Evolutionary conservation across 257 asterid genomes (phyloP).

Genomic region (Petrea volubilis): DNA sequence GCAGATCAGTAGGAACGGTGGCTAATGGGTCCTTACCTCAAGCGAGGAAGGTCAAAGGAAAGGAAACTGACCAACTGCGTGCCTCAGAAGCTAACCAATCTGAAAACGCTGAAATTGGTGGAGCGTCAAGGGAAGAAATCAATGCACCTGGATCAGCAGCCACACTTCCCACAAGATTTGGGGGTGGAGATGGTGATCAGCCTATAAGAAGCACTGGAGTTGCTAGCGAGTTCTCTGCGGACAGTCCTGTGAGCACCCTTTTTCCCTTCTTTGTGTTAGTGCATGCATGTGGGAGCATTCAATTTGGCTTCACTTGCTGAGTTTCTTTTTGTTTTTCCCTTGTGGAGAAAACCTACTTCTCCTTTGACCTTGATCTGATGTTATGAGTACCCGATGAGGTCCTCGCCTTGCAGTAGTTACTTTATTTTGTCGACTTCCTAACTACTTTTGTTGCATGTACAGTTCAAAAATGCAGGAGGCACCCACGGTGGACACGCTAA

Average conservation of each 20-base stretch:
- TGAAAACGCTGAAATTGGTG: constrained; percentile 36
- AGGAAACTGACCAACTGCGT: constrained; percentile 31
- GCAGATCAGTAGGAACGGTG: constrained; percentile 60
- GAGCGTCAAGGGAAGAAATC: constrained; percentile 45
- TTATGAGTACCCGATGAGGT: neutral
- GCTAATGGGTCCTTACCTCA: constrained; percentile 57
- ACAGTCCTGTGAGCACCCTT: constrained; percentile 48
- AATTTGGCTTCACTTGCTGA: neutral
- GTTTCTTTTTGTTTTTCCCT: neutral
- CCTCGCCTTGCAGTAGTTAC: neutral
- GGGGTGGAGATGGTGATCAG: constrained; percentile 41
- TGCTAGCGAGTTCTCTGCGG: constrained; percentile 65
- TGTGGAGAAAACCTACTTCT: neutral
- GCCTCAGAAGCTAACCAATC: constrained; percentile 32
- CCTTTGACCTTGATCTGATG: neutral
- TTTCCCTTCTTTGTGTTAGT: neutral
- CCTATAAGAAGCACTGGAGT: constrained; percentile 41
- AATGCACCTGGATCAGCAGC: constrained; percentile 35
- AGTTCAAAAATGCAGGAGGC: constrained; percentile 46
- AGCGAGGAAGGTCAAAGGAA: constrained; percentile 42
- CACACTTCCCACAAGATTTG: constrained; percentile 27
- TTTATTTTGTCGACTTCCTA: neutral
- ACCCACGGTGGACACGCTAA: constrained; percentile 32
- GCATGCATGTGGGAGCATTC: neutral
- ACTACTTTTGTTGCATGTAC: constrained; percentile 28